Percentiles rank a stretch among this genome's conserved stretches.
These are phyloP conservation scores for Lepraria neglecta DNA, from an alignment of 495 filamentous ascomycete species.

Conservation along the genomic window DNA sequence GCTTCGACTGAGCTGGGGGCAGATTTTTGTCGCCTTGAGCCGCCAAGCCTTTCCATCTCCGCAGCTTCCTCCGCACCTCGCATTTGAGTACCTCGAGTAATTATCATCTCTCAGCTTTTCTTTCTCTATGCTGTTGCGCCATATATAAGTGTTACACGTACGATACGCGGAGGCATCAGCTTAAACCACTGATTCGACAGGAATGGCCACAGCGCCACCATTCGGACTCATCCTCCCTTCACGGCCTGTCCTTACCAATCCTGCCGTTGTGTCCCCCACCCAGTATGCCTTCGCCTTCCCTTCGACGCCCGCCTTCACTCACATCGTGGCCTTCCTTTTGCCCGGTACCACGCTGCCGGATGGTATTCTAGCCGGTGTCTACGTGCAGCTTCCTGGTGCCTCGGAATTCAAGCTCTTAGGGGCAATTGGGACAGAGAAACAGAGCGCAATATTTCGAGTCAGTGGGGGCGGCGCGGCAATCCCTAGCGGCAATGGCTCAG, in stretches of 20 bases:
- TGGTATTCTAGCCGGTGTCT: constrained; percentile 79
- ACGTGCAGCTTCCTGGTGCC: constrained; percentile 59
- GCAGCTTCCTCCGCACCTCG: no score
- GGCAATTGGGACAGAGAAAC: constrained; percentile 79
- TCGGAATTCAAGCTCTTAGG: constrained; percentile 71
- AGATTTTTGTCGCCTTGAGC: no score
- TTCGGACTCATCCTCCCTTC: constrained; percentile 54
- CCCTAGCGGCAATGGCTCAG: constrained; percentile 30
- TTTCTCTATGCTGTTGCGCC: no score
- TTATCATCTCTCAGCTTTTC: no score
- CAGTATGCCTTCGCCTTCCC: constrained; percentile 64
- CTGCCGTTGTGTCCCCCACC: constrained; percentile 53
- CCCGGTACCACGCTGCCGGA: constrained; percentile 68
- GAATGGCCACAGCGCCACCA: constrained; percentile 19
- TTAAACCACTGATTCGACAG: not conserved
- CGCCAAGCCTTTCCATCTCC: no score
- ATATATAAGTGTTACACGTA: no score
- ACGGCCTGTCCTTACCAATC: constrained; percentile 56
- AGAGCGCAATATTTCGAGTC: constrained; percentile 79
- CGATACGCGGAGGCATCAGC: no score
- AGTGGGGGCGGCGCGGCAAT: constrained; percentile 26
- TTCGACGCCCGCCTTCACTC: constrained; percentile 55
- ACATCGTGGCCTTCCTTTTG: constrained; percentile 84
- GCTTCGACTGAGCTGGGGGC: no score
- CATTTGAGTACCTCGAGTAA: no score